Evolutionary conservation across 106 monocot genomes (phyloP), one percentile per base, ranked within the genome.

Genomic region (Xerophyta viscosa): DNA sequence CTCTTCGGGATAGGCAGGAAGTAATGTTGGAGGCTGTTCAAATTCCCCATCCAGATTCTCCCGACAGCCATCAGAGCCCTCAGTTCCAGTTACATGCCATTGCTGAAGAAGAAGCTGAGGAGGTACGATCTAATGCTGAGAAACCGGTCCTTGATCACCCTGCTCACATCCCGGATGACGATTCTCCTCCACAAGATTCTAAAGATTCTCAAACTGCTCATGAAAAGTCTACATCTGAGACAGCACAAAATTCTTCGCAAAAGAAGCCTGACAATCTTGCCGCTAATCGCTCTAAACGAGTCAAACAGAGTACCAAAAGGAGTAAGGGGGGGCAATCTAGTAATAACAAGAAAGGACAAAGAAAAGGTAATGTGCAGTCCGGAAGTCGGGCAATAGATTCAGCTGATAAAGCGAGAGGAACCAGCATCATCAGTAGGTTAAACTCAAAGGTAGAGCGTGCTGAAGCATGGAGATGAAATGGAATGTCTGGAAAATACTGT

Each of bases 391-490:
- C 43, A 28, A 27, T 37, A 12, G 6, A 37, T 15, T 39, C 58
- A 37, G 55, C 57, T 31, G 87, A 87, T 31, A 93, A 80, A 62
- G 57, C 58, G 7, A 85, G 51, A 60, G 82, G 70, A 42, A 22
- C 41, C 25, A 78, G 83, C 66, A 84, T 83, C 31, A 58, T 87
- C 21, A 80, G 77, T 60, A 80, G 71, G 45, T 80, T 87, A 66
- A 78, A 87, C 45, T 80, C 87, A 3, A 84, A 65, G 69, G 44
- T 53, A 10, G 93, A 83, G 41, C 69, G 80, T 33, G 62, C 68
- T 20, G 93, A 93, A 72, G 87, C 80, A 20, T 87, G 93, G 93
- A 67, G 93, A 63, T 87, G 71, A 87, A 77, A 52, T 15, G 18
- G 30, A 28, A 8, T n/a, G 20, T 20, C 28, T 3, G 20, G n/a